Evolutionary conservation across 495 filamentous ascomycete genomes (phyloP).

Genomic region (Penicillium steckii): DNA sequence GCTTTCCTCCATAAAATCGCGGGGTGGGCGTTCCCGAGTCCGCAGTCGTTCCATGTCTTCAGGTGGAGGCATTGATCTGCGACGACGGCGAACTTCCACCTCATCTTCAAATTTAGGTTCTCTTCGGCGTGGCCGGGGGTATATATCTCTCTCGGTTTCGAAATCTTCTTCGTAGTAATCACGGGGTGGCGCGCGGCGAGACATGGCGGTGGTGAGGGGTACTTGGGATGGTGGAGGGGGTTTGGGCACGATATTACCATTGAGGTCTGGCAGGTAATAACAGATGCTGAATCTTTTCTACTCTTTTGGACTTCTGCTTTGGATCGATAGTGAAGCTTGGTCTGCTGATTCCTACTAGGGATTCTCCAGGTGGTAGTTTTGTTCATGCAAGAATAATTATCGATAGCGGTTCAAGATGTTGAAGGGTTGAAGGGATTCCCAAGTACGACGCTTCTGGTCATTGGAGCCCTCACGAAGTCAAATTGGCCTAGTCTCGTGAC

Average conservation of each 20-base stretch:
- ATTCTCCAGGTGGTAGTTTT: neutral
- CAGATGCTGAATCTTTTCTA: neutral
- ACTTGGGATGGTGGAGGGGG: constrained; percentile 2
- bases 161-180: constrained; percentile 32
- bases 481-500: neutral
- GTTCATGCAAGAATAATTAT: constrained; percentile 1
- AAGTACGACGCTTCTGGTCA: neutral
- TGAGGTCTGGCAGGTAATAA: neutral
- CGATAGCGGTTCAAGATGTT: neutral
- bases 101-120: constrained; percentile 26
- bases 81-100: constrained; percentile 22
- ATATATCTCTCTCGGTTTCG: neutral
- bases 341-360: neutral
- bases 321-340: no score
- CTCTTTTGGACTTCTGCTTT: no score
- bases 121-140: constrained; percentile 16
- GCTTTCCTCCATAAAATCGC: constrained; percentile 28
- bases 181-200: constrained; percentile 30
- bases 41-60: constrained; percentile 36
- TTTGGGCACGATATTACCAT: neutral
- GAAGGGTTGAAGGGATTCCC: neutral
- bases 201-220: constrained; percentile 23
- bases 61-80: constrained; percentile 22
- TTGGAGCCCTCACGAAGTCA: neutral
- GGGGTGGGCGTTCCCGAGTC: constrained; percentile 25